Conservation (phyloP, 306 rosid genomes). For the Pterocarpus macrocarpus region DNA sequence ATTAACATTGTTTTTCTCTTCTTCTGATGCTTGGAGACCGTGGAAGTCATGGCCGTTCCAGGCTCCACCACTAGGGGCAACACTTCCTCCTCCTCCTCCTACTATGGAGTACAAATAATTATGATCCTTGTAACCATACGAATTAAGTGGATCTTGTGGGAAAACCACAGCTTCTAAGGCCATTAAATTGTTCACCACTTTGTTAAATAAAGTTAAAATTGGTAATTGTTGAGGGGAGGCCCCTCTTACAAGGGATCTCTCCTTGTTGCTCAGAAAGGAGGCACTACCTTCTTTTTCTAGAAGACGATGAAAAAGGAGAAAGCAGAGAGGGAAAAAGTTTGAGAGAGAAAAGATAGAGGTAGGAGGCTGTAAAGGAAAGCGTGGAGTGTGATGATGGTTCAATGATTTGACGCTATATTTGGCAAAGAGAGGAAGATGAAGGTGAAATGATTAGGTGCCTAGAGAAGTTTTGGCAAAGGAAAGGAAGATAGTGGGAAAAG, state of each 20-base stretch:
- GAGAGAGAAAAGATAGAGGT: slow-evolving; percentile 7
- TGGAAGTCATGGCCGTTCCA: slow-evolving; percentile 9
- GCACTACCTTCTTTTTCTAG: neutral
- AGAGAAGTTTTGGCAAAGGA: slow-evolving; percentile 17
- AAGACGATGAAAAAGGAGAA: neutral
- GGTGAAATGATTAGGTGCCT: too few relatives aligned
- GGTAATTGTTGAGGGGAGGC: neutral
- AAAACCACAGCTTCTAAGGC: slow-evolving; percentile 57
- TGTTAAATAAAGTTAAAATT: neutral
- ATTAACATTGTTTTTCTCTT: neutral
- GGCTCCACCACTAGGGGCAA: neutral
- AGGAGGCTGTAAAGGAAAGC: neutral
- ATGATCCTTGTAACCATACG: slow-evolving; percentile 33
- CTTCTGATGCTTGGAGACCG: slow-evolving; percentile 21
- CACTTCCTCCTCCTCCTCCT: slow-evolving; percentile 11
- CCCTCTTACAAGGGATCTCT: too few relatives aligned
- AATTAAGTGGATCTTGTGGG: slow-evolving; percentile 47
- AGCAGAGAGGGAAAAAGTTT: neutral
- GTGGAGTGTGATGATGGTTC: neutral
- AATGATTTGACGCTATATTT: slow-evolving; percentile 11
- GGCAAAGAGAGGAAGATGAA: neutral
- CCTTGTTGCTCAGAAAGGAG: slow-evolving; percentile 27
- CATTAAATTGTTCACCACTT: slow-evolving; percentile 30
- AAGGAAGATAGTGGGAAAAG: slow-evolving; percentile 18
- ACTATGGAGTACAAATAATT: slow-evolving; percentile 40